phyloP scores from a whole-genome alignment of 768 basidiomycete genomes.

The Chiua virens region DNA sequence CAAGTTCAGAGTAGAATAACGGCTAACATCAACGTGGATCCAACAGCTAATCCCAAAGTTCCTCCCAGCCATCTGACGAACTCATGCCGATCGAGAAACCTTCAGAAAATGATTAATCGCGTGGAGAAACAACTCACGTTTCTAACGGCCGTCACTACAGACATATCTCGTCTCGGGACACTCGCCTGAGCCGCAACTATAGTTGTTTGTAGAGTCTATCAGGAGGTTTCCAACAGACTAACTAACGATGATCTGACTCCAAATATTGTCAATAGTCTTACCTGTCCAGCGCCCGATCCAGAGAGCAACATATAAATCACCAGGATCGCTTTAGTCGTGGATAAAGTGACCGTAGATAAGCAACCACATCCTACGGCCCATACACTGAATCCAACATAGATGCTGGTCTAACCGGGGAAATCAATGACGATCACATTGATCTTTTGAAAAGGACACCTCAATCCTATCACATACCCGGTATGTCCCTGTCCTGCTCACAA shows the following conservation, averaged over 20 bases:
- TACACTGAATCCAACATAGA: constrained; percentile 61
- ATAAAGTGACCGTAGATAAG: constrained; percentile 58
- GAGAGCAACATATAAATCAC: constrained; percentile 62
- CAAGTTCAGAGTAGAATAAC: constrained; percentile 4
- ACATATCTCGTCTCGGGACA: constrained; percentile 70
- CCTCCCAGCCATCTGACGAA: constrained; percentile 72
- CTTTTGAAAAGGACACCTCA: not conserved
- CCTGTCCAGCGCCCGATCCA: constrained; percentile 61
- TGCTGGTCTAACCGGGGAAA: constrained; percentile 15
- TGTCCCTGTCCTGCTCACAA: constrained; percentile 62
- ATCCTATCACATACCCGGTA: constrained; percentile 44
- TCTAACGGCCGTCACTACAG: constrained; percentile 68
- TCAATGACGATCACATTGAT: not conserved
- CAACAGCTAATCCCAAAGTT: constrained; percentile 63
- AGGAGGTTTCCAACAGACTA: not conserved
- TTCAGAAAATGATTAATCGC: constrained; percentile 1
- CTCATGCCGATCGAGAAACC: constrained; percentile 29
- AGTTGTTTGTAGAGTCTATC: constrained; percentile 58
- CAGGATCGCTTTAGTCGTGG: constrained; percentile 48
- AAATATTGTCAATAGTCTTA: constrained; percentile 24
- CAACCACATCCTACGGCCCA: constrained; percentile 73
- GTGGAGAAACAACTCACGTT: constrained; percentile 41
- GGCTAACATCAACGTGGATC: constrained; percentile 53
- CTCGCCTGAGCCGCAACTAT: constrained; percentile 75
- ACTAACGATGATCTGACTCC: no score